A percentile compares a stretch with the other conserved stretches of the same genome.
These are phyloP conservation scores for Termitomyces sp. DNA, from an alignment of 768 basidiomycete genomes.

Conservation along the genomic window DNA sequence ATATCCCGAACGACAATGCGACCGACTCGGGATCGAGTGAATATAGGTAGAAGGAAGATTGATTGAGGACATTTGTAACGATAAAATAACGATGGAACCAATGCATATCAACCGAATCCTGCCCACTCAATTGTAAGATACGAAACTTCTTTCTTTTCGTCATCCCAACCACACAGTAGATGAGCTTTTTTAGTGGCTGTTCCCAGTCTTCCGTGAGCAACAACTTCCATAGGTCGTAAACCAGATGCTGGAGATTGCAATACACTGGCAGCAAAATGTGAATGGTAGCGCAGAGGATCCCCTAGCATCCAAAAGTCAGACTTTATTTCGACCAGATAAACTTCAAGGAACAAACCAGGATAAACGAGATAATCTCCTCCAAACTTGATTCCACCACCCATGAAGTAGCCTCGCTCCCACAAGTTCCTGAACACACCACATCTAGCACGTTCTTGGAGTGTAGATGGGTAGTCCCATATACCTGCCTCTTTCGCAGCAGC, in stretches of 20 bases:
- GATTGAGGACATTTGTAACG: conserved; percentile 29
- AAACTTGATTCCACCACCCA: conserved; percentile 91
- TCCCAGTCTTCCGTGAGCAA: conserved; percentile 92
- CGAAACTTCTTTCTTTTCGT: conserved; percentile 56
- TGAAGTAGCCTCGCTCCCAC: conserved; percentile 80
- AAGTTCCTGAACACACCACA: conserved; percentile 78
- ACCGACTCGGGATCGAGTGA: conserved; percentile 25
- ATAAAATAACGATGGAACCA: conserved; percentile 6
- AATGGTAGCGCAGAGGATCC: conserved; percentile 94
- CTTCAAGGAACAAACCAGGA: conserved; percentile 58
- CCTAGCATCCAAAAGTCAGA: conserved; percentile 40
- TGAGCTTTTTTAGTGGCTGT: conserved; percentile 98
- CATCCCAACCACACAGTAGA: conserved; percentile 86
- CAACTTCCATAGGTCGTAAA: conserved; percentile 87
- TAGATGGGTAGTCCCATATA: conserved; percentile 75
- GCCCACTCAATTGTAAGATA: conserved; percentile 90
- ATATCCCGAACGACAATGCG: conserved; percentile 13
- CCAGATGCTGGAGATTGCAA: conserved; percentile 54
- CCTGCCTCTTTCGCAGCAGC: conserved; percentile 59
- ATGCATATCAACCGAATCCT: conserved; percentile 60
- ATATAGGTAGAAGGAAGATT: conserved; percentile 42
- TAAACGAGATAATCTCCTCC: conserved; percentile 97
- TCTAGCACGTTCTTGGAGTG: conserved; percentile 61
- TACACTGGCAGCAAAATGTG: conserved; percentile 89
- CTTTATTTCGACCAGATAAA: background rate